These are phyloP conservation scores for Acanthamoeba royreba DNA, from an alignment of 208 protist species.

Conservation along the genomic window DNA sequence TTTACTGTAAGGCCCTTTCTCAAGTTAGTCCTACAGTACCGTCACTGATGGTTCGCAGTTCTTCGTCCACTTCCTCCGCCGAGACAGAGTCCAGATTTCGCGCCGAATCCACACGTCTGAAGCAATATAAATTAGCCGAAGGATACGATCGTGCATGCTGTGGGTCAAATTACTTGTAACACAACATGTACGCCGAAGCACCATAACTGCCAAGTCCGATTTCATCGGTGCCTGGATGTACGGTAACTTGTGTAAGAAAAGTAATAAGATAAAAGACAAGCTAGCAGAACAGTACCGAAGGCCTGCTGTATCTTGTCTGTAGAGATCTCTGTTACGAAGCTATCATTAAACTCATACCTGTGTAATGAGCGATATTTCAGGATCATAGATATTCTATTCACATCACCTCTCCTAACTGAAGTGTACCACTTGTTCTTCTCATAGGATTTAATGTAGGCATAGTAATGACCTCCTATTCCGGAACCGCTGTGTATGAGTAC, in stretches of 20 bases:
- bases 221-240: no score
- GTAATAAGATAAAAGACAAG: not conserved
- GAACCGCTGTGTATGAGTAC: constrained; percentile 61
- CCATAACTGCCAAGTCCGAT: no score
- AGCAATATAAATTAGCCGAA: no score
- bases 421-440: constrained; percentile 54
- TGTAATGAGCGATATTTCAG: not conserved
- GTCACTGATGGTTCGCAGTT: not conserved
- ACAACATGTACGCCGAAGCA: constrained; percentile 10
- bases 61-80: not conserved
- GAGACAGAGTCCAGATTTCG: not conserved
- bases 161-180: no score
- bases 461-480: constrained; percentile 60
- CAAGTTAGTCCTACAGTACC: no score
- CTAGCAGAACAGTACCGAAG: not conserved
- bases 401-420: no score
- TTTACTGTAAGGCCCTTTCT: no score
- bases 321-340: not conserved
- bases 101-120: not conserved
- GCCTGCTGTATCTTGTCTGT: not conserved
- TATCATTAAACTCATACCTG: constrained; percentile 43
- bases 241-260: not conserved
- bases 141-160: no score
- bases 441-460: constrained; percentile 47
- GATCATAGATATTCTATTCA: not conserved